Evolutionary conservation across 177 flowering plant genomes (phyloP).

Genomic region (Vitis hybrid): DNA sequence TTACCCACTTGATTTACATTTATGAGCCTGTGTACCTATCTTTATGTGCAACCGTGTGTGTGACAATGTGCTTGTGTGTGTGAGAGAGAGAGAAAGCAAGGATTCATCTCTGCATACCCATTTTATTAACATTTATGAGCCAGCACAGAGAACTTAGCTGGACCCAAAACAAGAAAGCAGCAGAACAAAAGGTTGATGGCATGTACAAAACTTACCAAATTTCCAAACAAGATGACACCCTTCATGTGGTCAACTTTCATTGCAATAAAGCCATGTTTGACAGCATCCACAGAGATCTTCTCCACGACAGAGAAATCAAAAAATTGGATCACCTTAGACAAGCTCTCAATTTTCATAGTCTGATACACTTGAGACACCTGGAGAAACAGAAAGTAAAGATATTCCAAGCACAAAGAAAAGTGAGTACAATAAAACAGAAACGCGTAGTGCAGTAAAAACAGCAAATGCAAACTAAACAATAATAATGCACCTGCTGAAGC

Average conservation of each 20-base stretch:
- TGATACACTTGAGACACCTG: slow-evolving; percentile 90
- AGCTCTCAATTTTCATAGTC: slow-evolving; percentile 72
- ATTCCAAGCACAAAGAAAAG: not conserved
- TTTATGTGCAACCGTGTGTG: too few species aligned
- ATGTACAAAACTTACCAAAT: slow-evolving; percentile 47
- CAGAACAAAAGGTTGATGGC: not conserved
- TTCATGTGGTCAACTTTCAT: slow-evolving; percentile 87
- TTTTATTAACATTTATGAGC: not conserved
- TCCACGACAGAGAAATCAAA: slow-evolving; percentile 74
- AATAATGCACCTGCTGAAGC: slow-evolving; percentile 76
- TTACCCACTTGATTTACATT: too few species aligned
- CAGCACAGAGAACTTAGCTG: not conserved
- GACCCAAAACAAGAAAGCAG: not conserved
- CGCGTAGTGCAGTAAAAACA: not conserved
- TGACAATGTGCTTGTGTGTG: not conserved
- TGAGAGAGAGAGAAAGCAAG: not conserved
- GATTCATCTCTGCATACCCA: not conserved
- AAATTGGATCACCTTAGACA: slow-evolving; percentile 80
- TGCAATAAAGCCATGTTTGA: slow-evolving; percentile 65
- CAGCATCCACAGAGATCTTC: slow-evolving; percentile 87
- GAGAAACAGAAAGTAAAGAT: slow-evolving; percentile 4
- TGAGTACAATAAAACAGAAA: not conserved
- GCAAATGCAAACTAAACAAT: not conserved
- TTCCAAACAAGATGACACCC: slow-evolving; percentile 63
- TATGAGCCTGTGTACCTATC: too few species aligned